A percentile compares a stretch with the other conserved stretches of the same genome.
Evolutionary conservation across 2,329 filamentous ascomycete species (phyloP).

Genomic region (Apiospora marii): DNA sequence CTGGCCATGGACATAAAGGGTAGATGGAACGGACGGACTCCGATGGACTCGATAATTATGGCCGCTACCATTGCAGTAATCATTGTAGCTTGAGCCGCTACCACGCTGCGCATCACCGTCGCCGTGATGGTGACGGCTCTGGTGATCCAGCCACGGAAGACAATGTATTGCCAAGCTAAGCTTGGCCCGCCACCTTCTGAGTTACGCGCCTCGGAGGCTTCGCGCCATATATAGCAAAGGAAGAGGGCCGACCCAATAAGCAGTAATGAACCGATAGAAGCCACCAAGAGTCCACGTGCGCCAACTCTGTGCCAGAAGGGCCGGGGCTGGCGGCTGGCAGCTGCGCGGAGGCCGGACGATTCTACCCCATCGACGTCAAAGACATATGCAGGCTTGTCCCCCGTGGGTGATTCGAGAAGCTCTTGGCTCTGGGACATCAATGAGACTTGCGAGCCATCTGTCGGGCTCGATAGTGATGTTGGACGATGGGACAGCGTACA

Average conservation of each 20-base stretch:
- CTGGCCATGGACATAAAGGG: background rate
- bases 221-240: background rate
- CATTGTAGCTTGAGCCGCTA: background rate
- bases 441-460: too few species aligned
- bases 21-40: background rate
- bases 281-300: background rate
- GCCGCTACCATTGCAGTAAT: background rate
- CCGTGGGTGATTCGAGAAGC: too few species aligned
- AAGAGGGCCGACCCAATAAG: background rate
- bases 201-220: background rate
- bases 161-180: background rate
- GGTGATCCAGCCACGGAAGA: background rate
- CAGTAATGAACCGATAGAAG: background rate
- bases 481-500: too few species aligned
- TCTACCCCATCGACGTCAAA: background rate
- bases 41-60: background rate
- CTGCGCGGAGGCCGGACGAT: background rate
- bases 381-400: too few species aligned
- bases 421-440: too few species aligned
- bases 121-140: background rate
- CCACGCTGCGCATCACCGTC: background rate
- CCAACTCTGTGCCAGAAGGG: background rate
- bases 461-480: too few species aligned
- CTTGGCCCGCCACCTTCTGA: background rate
- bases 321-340: background rate